Percentiles rank a stretch among this genome's conserved stretches.
phyloP scores from a whole-genome alignment of 768 basidiomycete species.

The Podaxis sp. region DNA sequence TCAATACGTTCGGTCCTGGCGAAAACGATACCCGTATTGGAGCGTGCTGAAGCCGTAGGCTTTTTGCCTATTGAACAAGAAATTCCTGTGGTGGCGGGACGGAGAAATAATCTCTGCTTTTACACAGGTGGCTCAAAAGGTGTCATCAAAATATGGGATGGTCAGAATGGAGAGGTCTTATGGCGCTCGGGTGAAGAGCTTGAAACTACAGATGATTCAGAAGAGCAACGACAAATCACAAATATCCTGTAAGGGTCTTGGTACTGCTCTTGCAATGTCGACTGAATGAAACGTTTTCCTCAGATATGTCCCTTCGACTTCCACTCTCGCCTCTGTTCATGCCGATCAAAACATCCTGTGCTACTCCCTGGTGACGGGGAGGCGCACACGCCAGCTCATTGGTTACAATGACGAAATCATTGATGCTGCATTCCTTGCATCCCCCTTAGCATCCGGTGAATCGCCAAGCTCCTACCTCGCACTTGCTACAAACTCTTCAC shows the following conservation, averaged over 20 bases:
- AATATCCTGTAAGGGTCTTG: slow-evolving; percentile 66
- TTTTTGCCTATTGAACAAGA: slow-evolving; percentile 52
- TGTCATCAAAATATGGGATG: slow-evolving; percentile 81
- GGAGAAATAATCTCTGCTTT: slow-evolving; percentile 48
- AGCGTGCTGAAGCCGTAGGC: slow-evolving; percentile 86
- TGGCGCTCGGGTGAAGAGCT: slow-evolving; percentile 54
- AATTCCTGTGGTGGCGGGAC: slow-evolving; percentile 37
- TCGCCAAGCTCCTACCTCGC: slow-evolving; percentile 71
- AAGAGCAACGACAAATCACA: slow-evolving; percentile 82
- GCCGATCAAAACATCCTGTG: slow-evolving; percentile 97
- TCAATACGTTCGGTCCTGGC: slow-evolving; percentile 45
- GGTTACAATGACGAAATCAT: slow-evolving; percentile 99
- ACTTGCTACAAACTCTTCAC: slow-evolving; percentile 95
- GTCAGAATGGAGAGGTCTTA: slow-evolving; percentile 54
- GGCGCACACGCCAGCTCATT: slow-evolving; percentile 75
- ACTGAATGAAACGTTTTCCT: slow-evolving; percentile 14
- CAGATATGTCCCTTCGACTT: slow-evolving; percentile 66
- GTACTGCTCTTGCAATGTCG: slow-evolving; percentile 4
- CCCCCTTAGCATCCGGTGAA: slow-evolving; percentile 19
- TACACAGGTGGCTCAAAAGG: slow-evolving; percentile 95
- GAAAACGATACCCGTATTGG: slow-evolving; percentile 79
- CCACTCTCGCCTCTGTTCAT: slow-evolving; percentile 76
- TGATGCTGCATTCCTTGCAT: slow-evolving; percentile 75
- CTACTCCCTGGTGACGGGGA: slow-evolving; percentile 68
- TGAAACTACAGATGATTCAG: slow-evolving; percentile 45